Evolutionary conservation across 352 stramenopile species (phyloP).

Genomic region (Stramenopiles sp.): DNA sequence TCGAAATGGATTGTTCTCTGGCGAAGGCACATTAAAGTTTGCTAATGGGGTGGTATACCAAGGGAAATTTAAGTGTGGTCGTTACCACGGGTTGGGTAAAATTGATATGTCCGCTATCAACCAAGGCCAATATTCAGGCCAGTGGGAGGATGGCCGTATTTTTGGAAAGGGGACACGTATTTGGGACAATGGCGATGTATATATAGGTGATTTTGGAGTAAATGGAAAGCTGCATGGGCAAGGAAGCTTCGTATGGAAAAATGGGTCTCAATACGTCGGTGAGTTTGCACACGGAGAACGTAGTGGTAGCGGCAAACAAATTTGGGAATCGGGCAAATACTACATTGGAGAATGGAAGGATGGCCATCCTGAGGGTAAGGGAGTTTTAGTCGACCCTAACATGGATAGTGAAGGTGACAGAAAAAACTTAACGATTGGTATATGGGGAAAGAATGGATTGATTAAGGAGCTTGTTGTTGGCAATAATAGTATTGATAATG

Average conservation of each 20-base stretch:
- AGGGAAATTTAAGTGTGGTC: background rate
- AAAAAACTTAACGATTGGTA: background rate
- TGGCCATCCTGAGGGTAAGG: background rate
- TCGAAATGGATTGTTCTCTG: constrained; percentile 3
- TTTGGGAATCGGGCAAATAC: background rate
- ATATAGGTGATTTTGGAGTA: background rate
- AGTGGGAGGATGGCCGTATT: background rate
- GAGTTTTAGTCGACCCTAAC: background rate
- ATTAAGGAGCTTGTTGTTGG: background rate
- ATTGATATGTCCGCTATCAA: background rate
- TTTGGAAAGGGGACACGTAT: background rate
- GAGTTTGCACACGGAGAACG: background rate
- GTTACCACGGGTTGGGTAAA: background rate
- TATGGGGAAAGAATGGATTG: background rate
- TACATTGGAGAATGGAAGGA: constrained; percentile 5
- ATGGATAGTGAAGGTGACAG: background rate
- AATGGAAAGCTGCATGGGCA: background rate
- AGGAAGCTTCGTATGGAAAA: background rate
- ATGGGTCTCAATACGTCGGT: background rate
- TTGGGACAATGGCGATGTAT: background rate
- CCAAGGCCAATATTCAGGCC: background rate
- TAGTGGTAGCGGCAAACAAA: background rate
- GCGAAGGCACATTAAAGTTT: background rate
- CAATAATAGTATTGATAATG: background rate
- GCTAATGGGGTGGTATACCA: background rate